These are phyloP conservation scores for Leucocoprinus sp. DNA, from an alignment of 768 basidiomycete genomes.

Conservation along the genomic window DNA sequence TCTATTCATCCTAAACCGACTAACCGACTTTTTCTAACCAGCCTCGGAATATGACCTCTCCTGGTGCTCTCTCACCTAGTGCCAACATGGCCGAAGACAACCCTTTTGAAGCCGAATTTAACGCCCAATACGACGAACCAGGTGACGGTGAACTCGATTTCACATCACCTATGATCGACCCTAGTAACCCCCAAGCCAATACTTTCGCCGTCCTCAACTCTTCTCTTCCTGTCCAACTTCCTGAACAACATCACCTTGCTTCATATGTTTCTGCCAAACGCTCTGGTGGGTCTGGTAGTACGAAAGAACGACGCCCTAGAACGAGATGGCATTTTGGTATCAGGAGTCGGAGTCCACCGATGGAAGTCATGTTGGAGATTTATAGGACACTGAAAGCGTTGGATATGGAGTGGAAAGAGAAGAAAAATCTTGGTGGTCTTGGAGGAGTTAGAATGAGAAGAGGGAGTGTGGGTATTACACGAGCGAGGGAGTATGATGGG, in stretches of 20 bases:
- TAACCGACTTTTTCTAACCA: conserved; percentile 24
- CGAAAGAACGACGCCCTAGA: conserved; percentile 65
- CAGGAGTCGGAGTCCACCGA: conserved; percentile 85
- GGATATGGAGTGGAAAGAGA: conserved; percentile 97
- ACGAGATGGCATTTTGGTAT: conserved; percentile 99
- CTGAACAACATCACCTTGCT: conserved; percentile 59
- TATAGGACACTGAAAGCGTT: conserved; percentile 85
- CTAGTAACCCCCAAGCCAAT: conserved; percentile 13
- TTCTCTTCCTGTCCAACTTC: conserved; percentile 61
- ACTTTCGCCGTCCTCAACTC: conserved; percentile 75
- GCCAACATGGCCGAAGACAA: conserved; percentile 61
- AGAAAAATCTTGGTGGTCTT: conserved; percentile 67
- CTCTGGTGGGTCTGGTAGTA: conserved; percentile 27
- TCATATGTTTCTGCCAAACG: conserved; percentile 56
- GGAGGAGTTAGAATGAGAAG: conserved; percentile 41
- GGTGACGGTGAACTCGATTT: conserved; percentile 31
- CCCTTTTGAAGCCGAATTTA: conserved; percentile 75
- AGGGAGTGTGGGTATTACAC: conserved; percentile 41
- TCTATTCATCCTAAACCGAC: no score
- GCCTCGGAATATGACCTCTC: conserved; percentile 64
- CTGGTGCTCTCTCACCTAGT: conserved; percentile 55
- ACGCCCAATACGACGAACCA: conserved; percentile 46
- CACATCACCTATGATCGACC: conserved; percentile 16
- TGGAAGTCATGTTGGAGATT: conserved; percentile 99
- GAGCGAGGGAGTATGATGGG: conserved; percentile 56